Percentiles rank a stretch among this genome's conserved stretches.
Conservation (phyloP, 75 land plant species). For the Selaginella moellendorffii region DNA sequence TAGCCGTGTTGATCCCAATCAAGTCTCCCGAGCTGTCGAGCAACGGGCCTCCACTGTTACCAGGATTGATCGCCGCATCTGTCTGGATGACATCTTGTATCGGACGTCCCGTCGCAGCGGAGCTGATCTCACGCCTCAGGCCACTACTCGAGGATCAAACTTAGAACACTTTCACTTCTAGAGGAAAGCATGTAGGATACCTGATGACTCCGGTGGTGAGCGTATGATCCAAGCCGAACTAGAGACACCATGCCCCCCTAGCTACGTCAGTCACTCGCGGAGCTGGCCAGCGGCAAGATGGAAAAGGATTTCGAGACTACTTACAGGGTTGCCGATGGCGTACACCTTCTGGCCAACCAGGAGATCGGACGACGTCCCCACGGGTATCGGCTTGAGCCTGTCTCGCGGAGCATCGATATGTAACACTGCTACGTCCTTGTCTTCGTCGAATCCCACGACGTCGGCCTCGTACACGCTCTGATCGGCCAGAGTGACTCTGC, state of each 20-base stretch:
- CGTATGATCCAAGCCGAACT: constrained; percentile 99
- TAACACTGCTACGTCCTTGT: constrained; percentile 97
- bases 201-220: constrained; percentile 99
- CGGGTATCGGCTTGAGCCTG: constrained; percentile 72
- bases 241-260: constrained; percentile 13
- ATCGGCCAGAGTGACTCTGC: constrained; percentile 91
- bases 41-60: constrained; percentile 97
- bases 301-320: constrained; percentile 13
- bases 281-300: no score
- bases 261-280: no score
- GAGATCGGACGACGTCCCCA: constrained; percentile 80
- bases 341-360: constrained; percentile 95
- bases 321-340: constrained; percentile 97
- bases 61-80: constrained; percentile 98
- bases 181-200: constrained; percentile 18
- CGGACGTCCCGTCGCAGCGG: constrained; percentile 96
- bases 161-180: background rate
- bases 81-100: constrained; percentile 99
- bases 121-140: constrained; percentile 87
- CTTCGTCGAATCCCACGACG: constrained; percentile 92
- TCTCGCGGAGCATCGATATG: constrained; percentile 72
- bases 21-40: constrained; percentile 90
- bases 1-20: constrained; percentile 96
- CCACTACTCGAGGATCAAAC: constrained; percentile 38
- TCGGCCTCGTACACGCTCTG: constrained; percentile 82